Conservation (phyloP, 164 flowering plant species). For the Malania oleifera region DNA sequence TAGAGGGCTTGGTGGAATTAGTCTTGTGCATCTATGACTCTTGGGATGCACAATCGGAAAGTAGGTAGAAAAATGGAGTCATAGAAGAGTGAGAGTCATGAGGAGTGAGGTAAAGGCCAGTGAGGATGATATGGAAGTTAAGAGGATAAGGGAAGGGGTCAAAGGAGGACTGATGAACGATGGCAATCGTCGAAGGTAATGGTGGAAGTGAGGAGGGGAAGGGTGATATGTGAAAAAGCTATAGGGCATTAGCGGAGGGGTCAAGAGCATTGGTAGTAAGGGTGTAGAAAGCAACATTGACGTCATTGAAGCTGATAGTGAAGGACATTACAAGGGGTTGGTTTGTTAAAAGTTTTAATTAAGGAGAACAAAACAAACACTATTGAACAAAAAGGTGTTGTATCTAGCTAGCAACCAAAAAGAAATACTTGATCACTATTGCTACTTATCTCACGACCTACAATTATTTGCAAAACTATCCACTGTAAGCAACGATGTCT, state of each 20-base stretch:
- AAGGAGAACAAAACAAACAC: conserved; percentile 27
- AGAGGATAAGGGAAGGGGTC: no score
- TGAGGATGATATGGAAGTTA: no score
- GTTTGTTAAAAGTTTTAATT: conserved; percentile 22
- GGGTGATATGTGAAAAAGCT: conserved; percentile 20
- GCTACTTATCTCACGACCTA: no score
- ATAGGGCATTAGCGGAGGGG: conserved; percentile 10
- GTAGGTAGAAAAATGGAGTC: no score
- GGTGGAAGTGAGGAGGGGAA: conserved; percentile 21
- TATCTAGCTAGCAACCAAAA: conserved; percentile 24
- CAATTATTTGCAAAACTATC: no score
- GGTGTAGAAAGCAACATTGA: conserved; percentile 29
- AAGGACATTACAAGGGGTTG: conserved; percentile 27
- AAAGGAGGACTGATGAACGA: conserved; percentile 16
- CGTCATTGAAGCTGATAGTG: conserved; percentile 28
- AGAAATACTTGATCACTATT: conserved; percentile 30
- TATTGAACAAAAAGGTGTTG: conserved; percentile 39
- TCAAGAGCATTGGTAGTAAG: conserved; percentile 22
- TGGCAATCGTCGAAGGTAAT: conserved; percentile 15
- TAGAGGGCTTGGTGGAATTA: no score
- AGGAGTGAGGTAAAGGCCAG: no score
- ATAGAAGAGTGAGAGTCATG: no score
- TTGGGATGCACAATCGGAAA: no score
- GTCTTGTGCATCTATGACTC: no score
- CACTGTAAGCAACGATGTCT: no score